Conservation (phyloP, 257 asterid genomes). For the Nicotiana knightiana region DNA sequence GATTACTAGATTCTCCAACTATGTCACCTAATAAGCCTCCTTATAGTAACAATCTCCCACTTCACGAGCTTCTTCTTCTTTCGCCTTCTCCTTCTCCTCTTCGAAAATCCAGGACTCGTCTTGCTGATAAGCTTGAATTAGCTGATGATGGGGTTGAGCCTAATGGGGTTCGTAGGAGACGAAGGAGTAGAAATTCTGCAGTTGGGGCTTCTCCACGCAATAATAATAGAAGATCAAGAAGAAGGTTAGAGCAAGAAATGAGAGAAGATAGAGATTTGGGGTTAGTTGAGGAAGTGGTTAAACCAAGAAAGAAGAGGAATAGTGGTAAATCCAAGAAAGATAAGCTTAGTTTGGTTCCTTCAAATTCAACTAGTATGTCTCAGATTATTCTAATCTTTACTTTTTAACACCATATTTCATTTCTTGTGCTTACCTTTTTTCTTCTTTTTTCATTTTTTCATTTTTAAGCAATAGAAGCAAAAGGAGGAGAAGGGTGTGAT, state of each 20-base stretch:
- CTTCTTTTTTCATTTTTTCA: background rate
- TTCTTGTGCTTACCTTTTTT: background rate
- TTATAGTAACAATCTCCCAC: conserved; percentile 27
- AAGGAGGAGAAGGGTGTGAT: conserved; percentile 33
- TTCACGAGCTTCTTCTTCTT: conserved; percentile 53
- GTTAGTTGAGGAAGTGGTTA: conserved; percentile 50
- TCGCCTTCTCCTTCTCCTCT: conserved; percentile 80
- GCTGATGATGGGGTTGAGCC: conserved; percentile 48
- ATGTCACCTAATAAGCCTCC: conserved; percentile 47
- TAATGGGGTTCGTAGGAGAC: conserved; percentile 35
- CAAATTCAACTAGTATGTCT: conserved; percentile 48
- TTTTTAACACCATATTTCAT: background rate
- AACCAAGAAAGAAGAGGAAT: conserved; percentile 63
- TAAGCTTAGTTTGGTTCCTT: conserved; percentile 33
- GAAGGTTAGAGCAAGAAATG: conserved; percentile 56
- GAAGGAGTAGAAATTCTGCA: conserved; percentile 38
- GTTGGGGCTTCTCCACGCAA: conserved; percentile 53
- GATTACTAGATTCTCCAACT: conserved; percentile 32
- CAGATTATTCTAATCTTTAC: background rate
- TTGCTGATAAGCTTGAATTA: conserved; percentile 37
- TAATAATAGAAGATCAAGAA: conserved; percentile 52
- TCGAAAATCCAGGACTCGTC: conserved; percentile 45
- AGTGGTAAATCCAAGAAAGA: conserved; percentile 48
- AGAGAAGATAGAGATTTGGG: conserved; percentile 61
- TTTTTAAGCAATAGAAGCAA: conserved; percentile 22